These are phyloP conservation scores for Coniochaeta prunicola DNA, from an alignment of 2,329 filamentous ascomycete genomes.

Conservation along the genomic window DNA sequence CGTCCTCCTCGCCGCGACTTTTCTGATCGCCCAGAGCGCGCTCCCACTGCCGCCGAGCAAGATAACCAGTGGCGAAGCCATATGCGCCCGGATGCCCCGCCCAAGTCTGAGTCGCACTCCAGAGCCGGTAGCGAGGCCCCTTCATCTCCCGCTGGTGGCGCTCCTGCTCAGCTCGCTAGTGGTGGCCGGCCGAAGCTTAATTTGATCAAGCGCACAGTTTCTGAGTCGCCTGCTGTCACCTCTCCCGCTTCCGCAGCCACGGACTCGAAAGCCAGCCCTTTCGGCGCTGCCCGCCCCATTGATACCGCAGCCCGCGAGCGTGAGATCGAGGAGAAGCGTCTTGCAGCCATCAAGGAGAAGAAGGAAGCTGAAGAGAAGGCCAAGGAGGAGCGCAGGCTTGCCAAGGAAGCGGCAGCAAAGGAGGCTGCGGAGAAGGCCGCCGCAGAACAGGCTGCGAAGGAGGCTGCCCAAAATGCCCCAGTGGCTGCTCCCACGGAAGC, in stretches of 20 bases:
- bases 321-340: slow-evolving; percentile 82
- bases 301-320: slow-evolving; percentile 86
- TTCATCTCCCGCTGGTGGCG: slow-evolving; percentile 53
- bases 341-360: slow-evolving; percentile 69
- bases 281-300: slow-evolving; percentile 88
- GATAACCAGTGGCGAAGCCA: slow-evolving; percentile 88
- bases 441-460: slow-evolving; percentile 25
- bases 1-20: slow-evolving; percentile 74
- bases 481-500: slow-evolving; percentile 18
- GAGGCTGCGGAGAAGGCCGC: slow-evolving; percentile 18
- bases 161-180: slow-evolving; percentile 37
- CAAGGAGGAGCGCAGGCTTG: slow-evolving; percentile 63
- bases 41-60: slow-evolving; percentile 80
- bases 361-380: slow-evolving; percentile 81
- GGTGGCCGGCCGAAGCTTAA: slow-evolving; percentile 74
- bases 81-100: slow-evolving; percentile 75
- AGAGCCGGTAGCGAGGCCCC: slow-evolving; percentile 71
- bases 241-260: slow-evolving; percentile 42
- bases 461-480: slow-evolving; percentile 15
- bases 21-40: slow-evolving; percentile 55
- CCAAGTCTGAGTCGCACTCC: slow-evolving; percentile 57
- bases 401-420: slow-evolving; percentile 45
- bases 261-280: slow-evolving; percentile 83
- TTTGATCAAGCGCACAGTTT: slow-evolving; percentile 83
- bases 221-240: slow-evolving; percentile 49